phyloP scores from a whole-genome alignment of 176 grass and related monocot genomes.

The Oryza punctata region DNA sequence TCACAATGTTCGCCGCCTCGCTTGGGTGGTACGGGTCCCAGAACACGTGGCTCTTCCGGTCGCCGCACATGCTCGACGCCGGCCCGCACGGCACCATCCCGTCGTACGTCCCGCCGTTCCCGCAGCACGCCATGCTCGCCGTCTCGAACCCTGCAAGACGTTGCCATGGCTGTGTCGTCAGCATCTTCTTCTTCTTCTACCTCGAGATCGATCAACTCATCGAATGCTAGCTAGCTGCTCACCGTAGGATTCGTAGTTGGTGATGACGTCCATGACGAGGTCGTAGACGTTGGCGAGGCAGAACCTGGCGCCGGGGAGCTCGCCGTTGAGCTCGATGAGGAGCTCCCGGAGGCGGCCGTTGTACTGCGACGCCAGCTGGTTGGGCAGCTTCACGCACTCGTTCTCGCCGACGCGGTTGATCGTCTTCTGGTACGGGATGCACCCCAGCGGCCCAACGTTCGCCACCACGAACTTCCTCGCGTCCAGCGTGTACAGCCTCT shows the following conservation, averaged over 20 bases:
- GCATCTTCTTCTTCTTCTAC: too few relatives aligned
- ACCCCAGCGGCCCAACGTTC: slow-evolving; percentile 89
- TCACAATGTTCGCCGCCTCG: slow-evolving; percentile 70
- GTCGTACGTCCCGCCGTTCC: slow-evolving; percentile 67
- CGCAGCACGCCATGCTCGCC: slow-evolving; percentile 74
- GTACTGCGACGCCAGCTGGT: slow-evolving; percentile 72
- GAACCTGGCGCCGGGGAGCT: slow-evolving; percentile 65
- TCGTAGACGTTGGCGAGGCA: slow-evolving; percentile 92
- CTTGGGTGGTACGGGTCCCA: slow-evolving; percentile 97
- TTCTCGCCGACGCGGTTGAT: slow-evolving; percentile 49
- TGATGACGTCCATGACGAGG: slow-evolving; percentile 72
- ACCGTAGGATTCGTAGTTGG: slow-evolving; percentile 62
- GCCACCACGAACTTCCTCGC: slow-evolving; percentile 85
- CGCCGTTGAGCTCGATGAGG: slow-evolving; percentile 60
- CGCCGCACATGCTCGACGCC: slow-evolving; percentile 64
- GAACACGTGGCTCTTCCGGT: slow-evolving; percentile 59
- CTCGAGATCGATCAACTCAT: too few relatives aligned
- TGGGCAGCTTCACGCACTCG: slow-evolving; percentile 86
- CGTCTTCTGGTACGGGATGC: slow-evolving; percentile 98
- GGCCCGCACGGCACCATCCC: slow-evolving; percentile 84
- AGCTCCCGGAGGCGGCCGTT: slow-evolving; percentile 59
- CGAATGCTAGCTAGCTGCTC: too few relatives aligned
- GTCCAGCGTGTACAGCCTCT: slow-evolving; percentile 75
- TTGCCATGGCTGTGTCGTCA: too few relatives aligned
- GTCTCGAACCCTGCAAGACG: slow-evolving; percentile 56